Conservation (phyloP, 495 filamentous ascomycete genomes). For the Penicillium coffeae region DNA sequence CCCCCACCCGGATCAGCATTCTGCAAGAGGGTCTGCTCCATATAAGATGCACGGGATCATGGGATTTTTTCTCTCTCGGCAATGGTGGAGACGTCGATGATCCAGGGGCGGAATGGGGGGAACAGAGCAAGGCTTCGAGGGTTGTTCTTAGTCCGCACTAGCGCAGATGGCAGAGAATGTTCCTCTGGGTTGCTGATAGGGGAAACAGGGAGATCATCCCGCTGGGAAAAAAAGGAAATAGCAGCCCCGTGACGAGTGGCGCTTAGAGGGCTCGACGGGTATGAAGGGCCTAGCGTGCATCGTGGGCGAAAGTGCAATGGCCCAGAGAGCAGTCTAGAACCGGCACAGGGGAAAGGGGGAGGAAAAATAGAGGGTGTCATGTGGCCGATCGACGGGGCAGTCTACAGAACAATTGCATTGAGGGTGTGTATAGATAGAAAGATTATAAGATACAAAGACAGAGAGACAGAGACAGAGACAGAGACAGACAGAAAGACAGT, state of each 20-base stretch:
- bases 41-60: background rate
- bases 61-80: background rate
- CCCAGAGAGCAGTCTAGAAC: conserved; percentile 27
- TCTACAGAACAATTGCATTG: conserved; percentile 1
- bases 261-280: too few species aligned
- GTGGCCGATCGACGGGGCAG: conserved; percentile 39
- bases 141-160: background rate
- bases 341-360: conserved; percentile 7
- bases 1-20: background rate
- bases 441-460: too few species aligned
- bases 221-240: background rate
- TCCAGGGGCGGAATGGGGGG: background rate
- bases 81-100: background rate
- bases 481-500: too few species aligned
- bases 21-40: background rate
- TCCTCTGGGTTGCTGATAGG: background rate
- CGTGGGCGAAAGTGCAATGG: background rate
- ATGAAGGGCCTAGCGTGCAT: background rate
- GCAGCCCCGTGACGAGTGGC: too few species aligned
- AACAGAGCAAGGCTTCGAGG: background rate
- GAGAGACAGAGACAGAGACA: too few species aligned
- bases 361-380: conserved; percentile 40
- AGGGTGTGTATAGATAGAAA: too few species aligned
- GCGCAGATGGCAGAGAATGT: background rate
- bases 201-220: background rate